Conservation (phyloP, 2,329 filamentous ascomycete genomes). For the Raffaelea albimanens region DNA sequence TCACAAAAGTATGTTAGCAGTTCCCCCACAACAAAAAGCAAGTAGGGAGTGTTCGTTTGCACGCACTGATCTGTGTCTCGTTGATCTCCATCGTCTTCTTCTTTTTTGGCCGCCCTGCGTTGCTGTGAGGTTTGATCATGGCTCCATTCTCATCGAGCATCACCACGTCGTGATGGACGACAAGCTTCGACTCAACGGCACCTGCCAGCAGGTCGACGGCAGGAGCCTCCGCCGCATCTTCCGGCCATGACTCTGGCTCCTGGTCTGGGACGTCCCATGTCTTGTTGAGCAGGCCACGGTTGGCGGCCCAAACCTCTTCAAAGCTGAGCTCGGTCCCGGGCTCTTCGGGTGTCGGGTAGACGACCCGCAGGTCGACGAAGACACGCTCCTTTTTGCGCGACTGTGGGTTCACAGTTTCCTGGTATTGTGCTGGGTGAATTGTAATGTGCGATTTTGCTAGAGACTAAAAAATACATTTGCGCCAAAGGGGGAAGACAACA, state of each 20-base stretch:
- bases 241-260: too few relatives aligned
- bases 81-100: slow-evolving; percentile 79
- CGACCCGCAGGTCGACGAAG: slow-evolving; percentile 73
- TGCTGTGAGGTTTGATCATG: slow-evolving; percentile 18
- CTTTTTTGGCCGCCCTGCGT: slow-evolving; percentile 40
- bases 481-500: slow-evolving; percentile 35
- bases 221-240: background rate
- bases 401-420: slow-evolving; percentile 72
- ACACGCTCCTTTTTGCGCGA: slow-evolving; percentile 79
- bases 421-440: slow-evolving; percentile 61
- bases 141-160: slow-evolving; percentile 52
- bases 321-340: slow-evolving; percentile 73
- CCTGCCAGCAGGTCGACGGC: slow-evolving; percentile 1
- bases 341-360: slow-evolving; percentile 71
- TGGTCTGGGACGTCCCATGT: slow-evolving; percentile 42
- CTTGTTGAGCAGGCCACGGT: slow-evolving; percentile 58
- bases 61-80: slow-evolving; percentile 79
- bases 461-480: slow-evolving; percentile 41
- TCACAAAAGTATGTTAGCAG: background rate
- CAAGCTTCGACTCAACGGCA: slow-evolving; percentile 23
- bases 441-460: slow-evolving; percentile 50
- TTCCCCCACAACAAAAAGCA: background rate
- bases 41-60: background rate
- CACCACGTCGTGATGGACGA: slow-evolving; percentile 32
- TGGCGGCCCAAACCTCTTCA: slow-evolving; percentile 77